These are phyloP conservation scores for Sclerotinia nivalis DNA, from an alignment of 2,329 filamentous ascomycete species.

Conservation along the genomic window DNA sequence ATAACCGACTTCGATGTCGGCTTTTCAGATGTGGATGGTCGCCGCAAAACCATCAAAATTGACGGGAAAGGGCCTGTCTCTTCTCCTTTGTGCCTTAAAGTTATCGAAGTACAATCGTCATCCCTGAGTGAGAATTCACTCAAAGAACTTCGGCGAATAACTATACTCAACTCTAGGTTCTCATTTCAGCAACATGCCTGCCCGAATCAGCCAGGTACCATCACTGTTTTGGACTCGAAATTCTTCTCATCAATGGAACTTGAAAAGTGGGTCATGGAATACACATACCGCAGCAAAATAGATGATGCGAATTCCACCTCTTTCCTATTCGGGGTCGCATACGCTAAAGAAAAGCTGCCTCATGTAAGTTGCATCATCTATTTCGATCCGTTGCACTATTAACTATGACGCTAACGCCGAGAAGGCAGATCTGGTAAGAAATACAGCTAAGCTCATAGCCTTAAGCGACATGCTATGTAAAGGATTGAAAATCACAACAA, in stretches of 20 bases:
- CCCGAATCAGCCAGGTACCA: not conserved
- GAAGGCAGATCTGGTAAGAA: slow-evolving; percentile 20
- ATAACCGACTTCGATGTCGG: slow-evolving; percentile 16
- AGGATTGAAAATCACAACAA: slow-evolving; percentile 27
- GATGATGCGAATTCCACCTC: slow-evolving; percentile 9
- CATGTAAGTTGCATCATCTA: slow-evolving; percentile 22
- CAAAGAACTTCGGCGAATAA: slow-evolving; percentile 10
- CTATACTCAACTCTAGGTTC: not conserved
- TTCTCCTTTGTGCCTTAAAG: slow-evolving; percentile 29
- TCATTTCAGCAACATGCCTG: not conserved
- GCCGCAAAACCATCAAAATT: slow-evolving; percentile 27
- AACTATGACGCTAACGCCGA: not conserved
- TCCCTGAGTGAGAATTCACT: slow-evolving; percentile 21
- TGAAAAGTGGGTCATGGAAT: slow-evolving; percentile 37
- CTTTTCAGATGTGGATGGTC: not conserved
- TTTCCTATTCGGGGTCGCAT: slow-evolving; percentile 34
- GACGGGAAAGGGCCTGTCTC: slow-evolving; percentile 31
- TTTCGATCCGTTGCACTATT: not conserved
- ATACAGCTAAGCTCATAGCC: slow-evolving; percentile 21
- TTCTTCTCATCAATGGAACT: slow-evolving; percentile 20
- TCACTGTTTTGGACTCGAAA: slow-evolving; percentile 14
- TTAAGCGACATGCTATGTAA: slow-evolving; percentile 33
- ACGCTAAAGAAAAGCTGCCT: slow-evolving; percentile 33
- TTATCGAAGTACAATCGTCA: slow-evolving; percentile 22
- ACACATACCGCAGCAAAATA: slow-evolving; percentile 31